Percentiles rank a stretch among this genome's conserved stretches.
Evolutionary conservation across 768 basidiomycete species (phyloP).

Genomic region (Phanerodontia chrysosporium): DNA sequence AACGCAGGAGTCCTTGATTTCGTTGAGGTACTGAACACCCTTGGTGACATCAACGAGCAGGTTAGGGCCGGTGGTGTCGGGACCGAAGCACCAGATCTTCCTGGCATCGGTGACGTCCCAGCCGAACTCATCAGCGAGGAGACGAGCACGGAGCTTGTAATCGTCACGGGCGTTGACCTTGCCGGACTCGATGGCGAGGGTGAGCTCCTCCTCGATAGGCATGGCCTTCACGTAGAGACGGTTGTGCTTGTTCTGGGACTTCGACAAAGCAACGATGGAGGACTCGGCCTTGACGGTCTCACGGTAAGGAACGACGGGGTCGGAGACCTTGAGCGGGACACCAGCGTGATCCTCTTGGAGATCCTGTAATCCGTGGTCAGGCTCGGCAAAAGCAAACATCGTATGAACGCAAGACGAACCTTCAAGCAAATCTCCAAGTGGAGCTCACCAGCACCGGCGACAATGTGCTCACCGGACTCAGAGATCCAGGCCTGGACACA

Average conservation of each 20-base stretch:
- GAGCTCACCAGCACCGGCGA: constrained; percentile 98
- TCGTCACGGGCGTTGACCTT: constrained; percentile 89
- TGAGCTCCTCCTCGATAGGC: constrained; percentile 92
- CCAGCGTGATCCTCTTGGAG: constrained; percentile 99
- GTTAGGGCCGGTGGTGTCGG: constrained; percentile 96
- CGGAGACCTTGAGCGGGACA: constrained; percentile 97
- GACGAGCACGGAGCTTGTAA: constrained; percentile 93
- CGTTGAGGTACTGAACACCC: constrained; percentile 98
- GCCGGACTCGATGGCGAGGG: constrained; percentile 87
- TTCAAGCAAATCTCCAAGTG: constrained; percentile 99
- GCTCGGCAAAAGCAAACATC: no score
- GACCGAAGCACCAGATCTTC: constrained; percentile 99
- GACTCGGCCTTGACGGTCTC: constrained; percentile 98
- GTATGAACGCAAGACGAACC: constrained; percentile 39
- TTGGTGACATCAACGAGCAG: constrained; percentile 97
- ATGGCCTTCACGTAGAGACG: constrained; percentile 91
- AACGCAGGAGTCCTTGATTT: constrained; percentile 99
- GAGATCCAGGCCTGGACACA: constrained; percentile 95
- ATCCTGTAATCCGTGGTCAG: no score
- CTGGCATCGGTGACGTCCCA: constrained; percentile 99
- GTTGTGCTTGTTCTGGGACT: constrained; percentile 99
- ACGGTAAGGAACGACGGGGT: constrained; percentile 95
- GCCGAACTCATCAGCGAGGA: constrained; percentile 92
- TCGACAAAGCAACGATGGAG: constrained; percentile 92
- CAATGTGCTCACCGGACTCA: constrained; percentile 96